Evolutionary conservation across 441 rosid species (phyloP).

Genomic region (Adansonia rubrostipa): DNA sequence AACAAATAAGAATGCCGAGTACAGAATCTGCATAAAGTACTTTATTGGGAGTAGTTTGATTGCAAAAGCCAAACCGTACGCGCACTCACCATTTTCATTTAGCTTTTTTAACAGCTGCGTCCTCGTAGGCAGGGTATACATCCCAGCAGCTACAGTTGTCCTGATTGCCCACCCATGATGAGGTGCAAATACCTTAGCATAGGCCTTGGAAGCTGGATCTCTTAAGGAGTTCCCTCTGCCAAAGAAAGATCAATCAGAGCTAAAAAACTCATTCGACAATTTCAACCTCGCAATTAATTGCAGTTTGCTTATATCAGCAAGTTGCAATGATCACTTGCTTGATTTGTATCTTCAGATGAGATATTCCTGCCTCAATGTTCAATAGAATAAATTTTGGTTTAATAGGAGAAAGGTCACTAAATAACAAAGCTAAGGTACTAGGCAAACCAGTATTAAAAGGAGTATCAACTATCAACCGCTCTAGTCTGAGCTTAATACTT

Average conservation of each 20-base stretch:
- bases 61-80: slow-evolving; percentile 28
- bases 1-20: not conserved
- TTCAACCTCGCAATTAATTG: slow-evolving; percentile 12
- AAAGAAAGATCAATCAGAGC: slow-evolving; percentile 19
- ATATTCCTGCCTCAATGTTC: slow-evolving; percentile 8
- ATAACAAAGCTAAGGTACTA: not conserved
- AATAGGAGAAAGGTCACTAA: not conserved
- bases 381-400: not conserved
- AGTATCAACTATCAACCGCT: not conserved
- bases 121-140: slow-evolving; percentile 90
- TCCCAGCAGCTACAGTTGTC: slow-evolving; percentile 88
- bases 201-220: slow-evolving; percentile 88
- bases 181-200: slow-evolving; percentile 87
- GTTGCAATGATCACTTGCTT: not conserved
- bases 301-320: slow-evolving; percentile 14
- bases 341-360: not conserved
- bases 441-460: not conserved
- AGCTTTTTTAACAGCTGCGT: slow-evolving; percentile 72
- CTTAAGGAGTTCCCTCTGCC: slow-evolving; percentile 79
- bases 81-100: slow-evolving; percentile 81
- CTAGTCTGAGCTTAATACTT: not conserved
- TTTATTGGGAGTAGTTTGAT: slow-evolving; percentile 3
- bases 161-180: slow-evolving; percentile 96
- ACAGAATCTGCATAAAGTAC: not conserved
- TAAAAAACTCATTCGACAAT: slow-evolving; percentile 1